These are phyloP conservation scores for Camelina laxa DNA, from an alignment of 345 rosid genomes.

Conservation along the genomic window DNA sequence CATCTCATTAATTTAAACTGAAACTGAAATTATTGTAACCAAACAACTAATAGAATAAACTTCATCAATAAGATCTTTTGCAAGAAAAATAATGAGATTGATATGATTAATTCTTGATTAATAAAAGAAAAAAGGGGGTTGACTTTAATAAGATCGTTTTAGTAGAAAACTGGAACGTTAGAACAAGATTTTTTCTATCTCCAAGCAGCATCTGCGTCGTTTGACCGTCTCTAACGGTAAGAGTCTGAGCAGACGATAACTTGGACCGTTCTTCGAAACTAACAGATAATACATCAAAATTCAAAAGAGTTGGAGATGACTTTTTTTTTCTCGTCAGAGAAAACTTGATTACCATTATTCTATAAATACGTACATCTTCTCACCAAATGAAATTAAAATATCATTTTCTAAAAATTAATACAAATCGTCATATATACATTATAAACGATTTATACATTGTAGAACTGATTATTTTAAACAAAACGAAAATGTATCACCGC, in stretches of 20 bases:
- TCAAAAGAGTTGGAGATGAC: not conserved
- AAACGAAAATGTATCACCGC: constrained; percentile 12
- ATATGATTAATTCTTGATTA: no score
- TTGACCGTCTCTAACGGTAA: no score
- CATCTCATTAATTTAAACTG: no score
- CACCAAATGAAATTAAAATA: not conserved
- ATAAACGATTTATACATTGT: not conserved
- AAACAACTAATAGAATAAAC: no score
- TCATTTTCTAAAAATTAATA: not conserved
- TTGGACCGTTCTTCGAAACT: constrained; percentile 4
- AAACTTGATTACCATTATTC: not conserved
- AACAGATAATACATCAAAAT: not conserved
- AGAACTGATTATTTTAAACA: not conserved
- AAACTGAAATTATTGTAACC: no score
- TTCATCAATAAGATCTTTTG: no score
- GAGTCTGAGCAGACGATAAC: not conserved
- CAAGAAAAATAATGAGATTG: no score
- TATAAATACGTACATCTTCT: constrained; percentile 1
- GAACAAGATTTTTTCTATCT: not conserved
- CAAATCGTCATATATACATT: not conserved
- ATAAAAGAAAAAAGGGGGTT: no score
- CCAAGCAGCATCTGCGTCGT: no score
- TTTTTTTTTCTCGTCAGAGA: constrained; percentile 2
- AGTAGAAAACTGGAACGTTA: constrained; percentile 33
- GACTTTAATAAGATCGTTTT: not conserved